phyloP scores from a whole-genome alignment of 108 stramenopile genomes.

The Epipyxis sp. region DNA sequence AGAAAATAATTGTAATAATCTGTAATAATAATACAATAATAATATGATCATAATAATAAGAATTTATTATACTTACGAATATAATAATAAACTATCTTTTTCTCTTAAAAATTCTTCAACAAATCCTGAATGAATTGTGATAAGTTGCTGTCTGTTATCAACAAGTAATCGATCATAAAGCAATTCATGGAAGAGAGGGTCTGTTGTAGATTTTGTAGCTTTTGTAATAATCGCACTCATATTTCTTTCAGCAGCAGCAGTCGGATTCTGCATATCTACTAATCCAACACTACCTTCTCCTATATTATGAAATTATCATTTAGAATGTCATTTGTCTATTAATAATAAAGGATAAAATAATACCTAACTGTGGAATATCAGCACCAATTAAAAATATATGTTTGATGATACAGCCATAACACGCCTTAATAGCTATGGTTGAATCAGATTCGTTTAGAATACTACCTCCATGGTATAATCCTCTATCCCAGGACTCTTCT shows the following conservation, averaged over 20 bases:
- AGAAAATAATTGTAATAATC: too few relatives aligned
- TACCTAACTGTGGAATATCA: too few relatives aligned
- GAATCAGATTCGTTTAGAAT: background rate
- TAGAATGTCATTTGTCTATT: too few relatives aligned
- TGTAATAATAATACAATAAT: too few relatives aligned
- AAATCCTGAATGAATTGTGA: background rate
- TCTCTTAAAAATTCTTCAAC: slow-evolving; percentile 13
- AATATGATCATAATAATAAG: too few relatives aligned
- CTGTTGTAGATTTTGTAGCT: background rate
- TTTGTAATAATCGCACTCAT: background rate
- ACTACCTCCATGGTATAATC: background rate
- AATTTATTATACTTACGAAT: too few relatives aligned
- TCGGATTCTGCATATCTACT: too few relatives aligned
- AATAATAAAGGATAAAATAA: too few relatives aligned
- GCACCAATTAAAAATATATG: background rate
- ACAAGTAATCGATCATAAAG: background rate
- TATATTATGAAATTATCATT: too few relatives aligned
- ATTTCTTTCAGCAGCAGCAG: too few relatives aligned
- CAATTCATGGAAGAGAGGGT: background rate
- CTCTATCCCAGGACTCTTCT: background rate
- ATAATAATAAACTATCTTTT: background rate
- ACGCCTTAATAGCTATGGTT: background rate
- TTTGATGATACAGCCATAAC: background rate
- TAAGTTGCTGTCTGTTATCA: background rate
- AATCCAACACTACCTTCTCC: too few relatives aligned